Evolutionary conservation across 768 basidiomycete species (phyloP).

Genomic region (Xanthoconium stramineum): DNA sequence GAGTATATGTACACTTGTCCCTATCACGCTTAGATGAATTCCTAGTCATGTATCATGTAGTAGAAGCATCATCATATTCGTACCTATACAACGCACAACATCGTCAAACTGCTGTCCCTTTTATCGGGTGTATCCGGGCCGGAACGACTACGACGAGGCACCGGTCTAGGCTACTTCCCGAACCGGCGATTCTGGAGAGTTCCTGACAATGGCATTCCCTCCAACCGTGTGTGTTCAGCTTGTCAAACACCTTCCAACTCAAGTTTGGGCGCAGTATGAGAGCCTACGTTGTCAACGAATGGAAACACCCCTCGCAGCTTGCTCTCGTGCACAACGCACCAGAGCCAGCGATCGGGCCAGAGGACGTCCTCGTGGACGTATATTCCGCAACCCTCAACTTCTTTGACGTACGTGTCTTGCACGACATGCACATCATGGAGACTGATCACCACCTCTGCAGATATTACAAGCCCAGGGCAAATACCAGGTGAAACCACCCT

Average conservation of each 20-base stretch:
- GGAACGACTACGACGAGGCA: too few species aligned
- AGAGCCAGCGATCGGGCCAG: constrained; percentile 47
- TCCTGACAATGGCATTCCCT: too few species aligned
- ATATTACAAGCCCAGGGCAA: constrained; percentile 88
- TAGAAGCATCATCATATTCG: constrained; percentile 36
- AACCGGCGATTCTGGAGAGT: too few species aligned
- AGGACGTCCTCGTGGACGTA: constrained; percentile 71
- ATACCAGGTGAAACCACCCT: constrained; percentile 78
- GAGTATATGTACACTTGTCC: constrained; percentile 10
- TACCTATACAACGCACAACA: constrained; percentile 29
- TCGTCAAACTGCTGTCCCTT: background rate
- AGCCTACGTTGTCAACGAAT: constrained; percentile 70
- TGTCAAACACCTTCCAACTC: background rate
- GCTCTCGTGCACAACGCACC: constrained; percentile 49
- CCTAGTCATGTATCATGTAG: constrained; percentile 21
- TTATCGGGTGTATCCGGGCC: too few species aligned
- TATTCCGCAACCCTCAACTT: constrained; percentile 76
- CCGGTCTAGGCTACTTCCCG: too few species aligned
- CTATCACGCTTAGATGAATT: constrained; percentile 15
- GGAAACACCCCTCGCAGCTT: constrained; percentile 67
- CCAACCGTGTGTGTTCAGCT: too few species aligned
- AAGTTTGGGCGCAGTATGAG: constrained; percentile 48
- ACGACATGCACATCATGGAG: constrained; percentile 8
- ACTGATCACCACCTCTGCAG: constrained; percentile 31
- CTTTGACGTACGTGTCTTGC: constrained; percentile 51